A percentile compares a stretch with the other conserved stretches of the same genome.
Conservation (phyloP, 2,329 filamentous ascomycete species). For the Alternaria metachromatica region DNA sequence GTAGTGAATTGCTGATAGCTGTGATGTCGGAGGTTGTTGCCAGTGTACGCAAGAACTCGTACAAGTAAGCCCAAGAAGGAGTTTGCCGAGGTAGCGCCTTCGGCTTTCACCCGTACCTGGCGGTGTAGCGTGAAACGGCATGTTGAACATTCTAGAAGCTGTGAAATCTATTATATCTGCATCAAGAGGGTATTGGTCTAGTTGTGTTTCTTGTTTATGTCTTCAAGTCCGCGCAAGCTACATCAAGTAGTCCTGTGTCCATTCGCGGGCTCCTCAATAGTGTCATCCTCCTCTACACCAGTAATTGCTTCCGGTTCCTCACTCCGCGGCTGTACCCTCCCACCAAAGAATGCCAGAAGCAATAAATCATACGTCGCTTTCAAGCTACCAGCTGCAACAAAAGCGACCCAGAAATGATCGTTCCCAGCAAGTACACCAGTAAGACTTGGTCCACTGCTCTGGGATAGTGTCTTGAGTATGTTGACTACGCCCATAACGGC, state of each 20-base stretch:
- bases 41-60: background rate
- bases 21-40: background rate
- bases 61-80: background rate
- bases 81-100: constrained; percentile 9
- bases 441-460: constrained; percentile 43
- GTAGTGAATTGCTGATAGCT: background rate
- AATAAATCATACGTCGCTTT: constrained; percentile 47
- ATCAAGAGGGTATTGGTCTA: background rate
- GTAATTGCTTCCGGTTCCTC: constrained; percentile 2
- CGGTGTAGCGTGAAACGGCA: background rate
- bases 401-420: constrained; percentile 48
- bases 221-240: background rate
- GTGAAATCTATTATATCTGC: background rate
- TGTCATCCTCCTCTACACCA: background rate
- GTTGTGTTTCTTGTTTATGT: background rate
- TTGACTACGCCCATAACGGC: constrained; percentile 51
- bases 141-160: background rate
- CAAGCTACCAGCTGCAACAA: constrained; percentile 46
- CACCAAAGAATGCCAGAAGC: constrained; percentile 45
- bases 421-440: constrained; percentile 46
- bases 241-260: background rate
- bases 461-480: constrained; percentile 46
- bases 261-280: background rate
- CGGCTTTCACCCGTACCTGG: background rate
- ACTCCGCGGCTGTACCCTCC: constrained; percentile 24